Base-by-base conservation (phyloP, 352 stramenopile genomes). In the Pythium grandisporangium region DNA sequence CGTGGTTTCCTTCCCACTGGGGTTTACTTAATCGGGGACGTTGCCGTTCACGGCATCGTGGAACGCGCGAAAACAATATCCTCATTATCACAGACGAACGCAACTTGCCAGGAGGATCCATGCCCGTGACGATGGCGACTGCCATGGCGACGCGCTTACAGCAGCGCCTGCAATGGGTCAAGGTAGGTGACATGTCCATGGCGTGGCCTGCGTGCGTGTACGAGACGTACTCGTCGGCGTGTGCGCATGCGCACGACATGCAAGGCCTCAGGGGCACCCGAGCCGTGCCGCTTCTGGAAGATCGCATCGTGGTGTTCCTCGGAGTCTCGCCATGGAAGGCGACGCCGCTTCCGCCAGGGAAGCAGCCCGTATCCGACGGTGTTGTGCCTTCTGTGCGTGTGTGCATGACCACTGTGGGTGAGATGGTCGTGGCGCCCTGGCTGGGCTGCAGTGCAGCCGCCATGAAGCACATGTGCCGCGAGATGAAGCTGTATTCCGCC, bases 231-330 rank as follows among this genome's bases (percentile, higher is more conserved):
- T 65, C 59, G n/a, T 47, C 44, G n/a, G 69, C 66, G 11, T 45
- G 57, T 12, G 16, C 27, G 24, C 61, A 84, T 42, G 49, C 55
- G 17, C 73, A 81, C 52, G 77, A 90, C 25, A 30, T 74, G 32
- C 56, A 37, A 33, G 27, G 44, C 4, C 41, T 89, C 21, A 59
- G 66, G 17, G 37, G 35, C 10, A 24, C n/a, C 29, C 84, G 84
- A 36, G 72, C 72, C 4, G 60, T 50, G 48, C 55, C 84, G n/a
- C 66, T 83, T 41, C 27, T 20, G 3, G 80, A 89, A 40, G 76
- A 93, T 49, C 63, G 64, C 48, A 48, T 93, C n/a, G 42, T 93
- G 30, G 79, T 77, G 51, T 90, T 89, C 61, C 84, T 93, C 36
- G 80, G 80, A 33, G 66, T 90, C 19, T n/a, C n/a, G n/a, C n/a